A percentile compares a stretch with the other conserved stretches of the same genome.
These are phyloP conservation scores for Willaertia magna DNA, from an alignment of 208 protist species.

Conservation along the genomic window DNA sequence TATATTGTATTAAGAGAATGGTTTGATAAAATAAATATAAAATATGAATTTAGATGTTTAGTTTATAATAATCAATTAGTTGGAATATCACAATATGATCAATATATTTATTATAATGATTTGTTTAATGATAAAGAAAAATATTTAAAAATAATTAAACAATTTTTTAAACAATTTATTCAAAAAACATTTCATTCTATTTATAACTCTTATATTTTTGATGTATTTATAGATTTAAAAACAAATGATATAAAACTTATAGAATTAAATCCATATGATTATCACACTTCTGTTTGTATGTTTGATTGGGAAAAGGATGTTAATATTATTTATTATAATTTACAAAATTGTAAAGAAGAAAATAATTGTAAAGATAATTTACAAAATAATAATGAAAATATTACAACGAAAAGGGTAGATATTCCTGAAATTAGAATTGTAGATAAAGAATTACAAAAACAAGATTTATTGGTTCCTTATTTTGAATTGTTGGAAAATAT, in stretches of 20 bases:
- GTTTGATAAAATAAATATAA: not conserved
- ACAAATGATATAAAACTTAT: not conserved
- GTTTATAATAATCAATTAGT: not conserved
- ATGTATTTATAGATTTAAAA: not conserved
- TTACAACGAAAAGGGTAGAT: no score
- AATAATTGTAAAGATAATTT: no score
- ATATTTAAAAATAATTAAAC: not conserved
- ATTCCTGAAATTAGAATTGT: no score
- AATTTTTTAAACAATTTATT: not conserved
- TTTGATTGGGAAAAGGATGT: not conserved
- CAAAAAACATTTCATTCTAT: not conserved
- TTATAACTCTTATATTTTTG: not conserved
- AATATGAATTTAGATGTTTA: not conserved
- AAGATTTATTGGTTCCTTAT: no score
- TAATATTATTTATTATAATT: not conserved
- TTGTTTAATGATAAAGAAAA: not conserved
- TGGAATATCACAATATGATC: not conserved
- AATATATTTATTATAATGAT: not conserved
- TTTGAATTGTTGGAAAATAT: no score
- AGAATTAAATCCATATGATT: not conserved
- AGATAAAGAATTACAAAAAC: no score
- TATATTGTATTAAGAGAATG: not conserved
- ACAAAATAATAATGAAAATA: no score
- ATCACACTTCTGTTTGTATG: not conserved
- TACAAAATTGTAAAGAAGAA: no score